These are phyloP conservation scores for Craterostigma plantagineum DNA, from an alignment of 257 asterid species.

Conservation along the genomic window DNA sequence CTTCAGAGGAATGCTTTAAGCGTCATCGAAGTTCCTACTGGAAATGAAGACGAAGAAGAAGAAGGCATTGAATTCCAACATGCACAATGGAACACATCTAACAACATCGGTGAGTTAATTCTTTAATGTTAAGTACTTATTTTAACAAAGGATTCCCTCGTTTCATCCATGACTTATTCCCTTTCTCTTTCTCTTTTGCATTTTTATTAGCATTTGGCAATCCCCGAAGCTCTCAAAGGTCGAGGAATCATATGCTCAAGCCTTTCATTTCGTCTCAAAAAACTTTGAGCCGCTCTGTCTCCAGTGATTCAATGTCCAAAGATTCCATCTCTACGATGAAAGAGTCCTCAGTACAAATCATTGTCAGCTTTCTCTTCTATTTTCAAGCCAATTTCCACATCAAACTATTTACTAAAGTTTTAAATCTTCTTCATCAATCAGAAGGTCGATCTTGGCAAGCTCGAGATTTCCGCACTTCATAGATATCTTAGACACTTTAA, in stretches of 20 bases:
- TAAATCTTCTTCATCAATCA: conserved; percentile 9
- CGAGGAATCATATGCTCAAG: conserved; percentile 60
- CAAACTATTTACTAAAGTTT: too few relatives aligned
- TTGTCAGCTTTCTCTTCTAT: neutral
- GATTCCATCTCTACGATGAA: conserved; percentile 33
- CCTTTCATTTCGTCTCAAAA: conserved; percentile 39
- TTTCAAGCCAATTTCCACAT: too few relatives aligned
- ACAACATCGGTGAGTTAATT: conserved; percentile 21
- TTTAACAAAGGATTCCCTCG: neutral
- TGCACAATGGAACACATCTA: conserved; percentile 51
- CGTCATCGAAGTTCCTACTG: conserved; percentile 80
- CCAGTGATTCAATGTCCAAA: conserved; percentile 54
- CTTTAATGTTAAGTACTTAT: neutral
- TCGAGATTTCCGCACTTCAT: conserved; percentile 76
- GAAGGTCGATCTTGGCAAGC: conserved; percentile 85
- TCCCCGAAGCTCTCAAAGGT: conserved; percentile 52
- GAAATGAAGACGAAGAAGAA: conserved; percentile 62
- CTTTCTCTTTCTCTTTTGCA: conserved; percentile 3
- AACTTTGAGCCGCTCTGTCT: conserved; percentile 42
- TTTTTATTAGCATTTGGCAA: conserved; percentile 53
- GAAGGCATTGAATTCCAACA: conserved; percentile 37
- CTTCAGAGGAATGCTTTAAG: conserved; percentile 86
- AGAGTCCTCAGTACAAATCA: conserved; percentile 34
- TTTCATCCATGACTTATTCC: neutral
- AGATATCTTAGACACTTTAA: conserved; percentile 78